A percentile compares a stretch with the other conserved stretches of the same genome.
These are phyloP conservation scores for Glomus cerebriforme DNA, from an alignment of 192 early-diverging fungal species.

Conservation along the genomic window DNA sequence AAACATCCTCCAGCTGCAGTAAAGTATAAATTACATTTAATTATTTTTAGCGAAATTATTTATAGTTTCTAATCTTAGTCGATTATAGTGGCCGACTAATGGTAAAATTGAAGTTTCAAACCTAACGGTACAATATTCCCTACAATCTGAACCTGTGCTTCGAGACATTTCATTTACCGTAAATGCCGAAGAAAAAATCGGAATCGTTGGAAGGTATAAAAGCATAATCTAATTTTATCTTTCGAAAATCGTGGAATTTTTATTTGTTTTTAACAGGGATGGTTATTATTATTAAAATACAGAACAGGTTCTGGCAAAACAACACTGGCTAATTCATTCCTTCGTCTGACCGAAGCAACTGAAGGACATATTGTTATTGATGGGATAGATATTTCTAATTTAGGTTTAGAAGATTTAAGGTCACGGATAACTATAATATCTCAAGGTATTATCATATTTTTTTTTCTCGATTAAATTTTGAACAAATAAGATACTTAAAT, in stretches of 20 bases:
- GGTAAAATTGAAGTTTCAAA: slow-evolving; percentile 74
- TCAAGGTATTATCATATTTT: slow-evolving; percentile 54
- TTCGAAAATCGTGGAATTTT: background rate
- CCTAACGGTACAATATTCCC: slow-evolving; percentile 76
- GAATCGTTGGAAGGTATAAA: slow-evolving; percentile 73
- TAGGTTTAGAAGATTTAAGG: slow-evolving; percentile 82
- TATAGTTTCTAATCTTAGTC: background rate
- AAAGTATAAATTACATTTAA: slow-evolving; percentile 21
- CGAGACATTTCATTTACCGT: slow-evolving; percentile 71
- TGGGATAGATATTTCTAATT: slow-evolving; percentile 68
- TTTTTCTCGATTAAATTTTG: background rate
- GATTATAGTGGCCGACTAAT: slow-evolving; percentile 65
- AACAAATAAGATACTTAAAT: background rate
- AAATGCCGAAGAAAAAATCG: slow-evolving; percentile 74
- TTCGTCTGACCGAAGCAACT: slow-evolving; percentile 76
- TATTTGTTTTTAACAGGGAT: background rate
- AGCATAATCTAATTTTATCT: background rate
- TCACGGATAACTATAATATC: slow-evolving; percentile 84
- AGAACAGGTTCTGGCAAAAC: slow-evolving; percentile 90
- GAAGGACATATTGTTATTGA: slow-evolving; percentile 77
- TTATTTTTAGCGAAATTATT: background rate
- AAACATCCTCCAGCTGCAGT: slow-evolving; percentile 53
- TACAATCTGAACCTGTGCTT: slow-evolving; percentile 70
- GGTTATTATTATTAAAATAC: background rate
- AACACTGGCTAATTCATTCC: slow-evolving; percentile 74